Base-by-base conservation (phyloP, 305 asterid species). In the Fraxinus paxiana region DNA sequence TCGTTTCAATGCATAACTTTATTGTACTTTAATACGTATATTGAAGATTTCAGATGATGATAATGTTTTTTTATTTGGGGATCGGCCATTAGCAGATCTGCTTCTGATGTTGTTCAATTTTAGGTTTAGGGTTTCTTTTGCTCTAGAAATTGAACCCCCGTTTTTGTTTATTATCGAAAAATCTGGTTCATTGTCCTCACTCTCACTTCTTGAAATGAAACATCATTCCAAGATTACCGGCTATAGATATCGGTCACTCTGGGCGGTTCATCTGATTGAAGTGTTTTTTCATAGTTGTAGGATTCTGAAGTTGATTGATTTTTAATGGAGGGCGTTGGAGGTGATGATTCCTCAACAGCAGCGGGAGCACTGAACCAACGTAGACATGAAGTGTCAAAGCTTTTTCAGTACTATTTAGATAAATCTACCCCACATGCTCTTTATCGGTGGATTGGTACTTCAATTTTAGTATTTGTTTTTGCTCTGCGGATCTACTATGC, bases 251-350 rank as follows among this genome's bases (percentile, higher is more conserved):
- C 35, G 17, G 30, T 38, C 4, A 20, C 74, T 33, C 6, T 74
- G 51, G 51, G n/a, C 51, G 51, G 15, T 41, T 41, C 51, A 20
- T 84, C 51, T 83, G 65, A 76, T 78, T 85, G 77, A n/a, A 77
- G 7, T 73, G 6, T 35, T 87, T 37, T 70, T 28, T 26, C n/a
- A 65, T 51, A 81, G 82, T 78, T 85, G 75, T 61, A 87, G 92
- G 93, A 84, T 41, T 80, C 76, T 80, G 80, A 75, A 82, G 76
- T 79, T 84, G 82, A 81, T 79, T 85, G 82, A 82, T 77, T 77
- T 65, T 86, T 76, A 82, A 95, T 94, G 98, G 98, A 94, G 90
- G 93, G 95, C 75, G 83, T 81, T 77, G 97, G 81, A 80, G 82
- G 8, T 15, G 56, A 80, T 75, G 15, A 20, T 24, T 78, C 72